phyloP scores from a whole-genome alignment of 352 stramenopile species.

The Saprolegnia parasitica region DNA sequence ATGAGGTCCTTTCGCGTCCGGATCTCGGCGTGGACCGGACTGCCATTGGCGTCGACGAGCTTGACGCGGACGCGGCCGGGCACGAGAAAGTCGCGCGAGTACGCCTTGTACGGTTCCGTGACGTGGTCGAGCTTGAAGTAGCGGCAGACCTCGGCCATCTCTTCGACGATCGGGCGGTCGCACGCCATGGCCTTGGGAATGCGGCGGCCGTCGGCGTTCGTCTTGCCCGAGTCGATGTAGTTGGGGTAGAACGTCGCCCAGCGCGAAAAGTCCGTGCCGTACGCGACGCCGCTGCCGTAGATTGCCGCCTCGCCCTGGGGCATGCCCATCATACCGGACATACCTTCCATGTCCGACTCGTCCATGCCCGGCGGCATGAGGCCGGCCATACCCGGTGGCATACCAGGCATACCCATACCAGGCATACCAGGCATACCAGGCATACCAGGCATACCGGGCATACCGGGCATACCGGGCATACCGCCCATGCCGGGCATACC shows the following conservation, averaged over 20 bases:
- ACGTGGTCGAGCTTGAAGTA: slow-evolving; percentile 77
- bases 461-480: slow-evolving; percentile 47
- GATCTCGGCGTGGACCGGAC: slow-evolving; percentile 62
- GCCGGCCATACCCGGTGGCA: slow-evolving; percentile 8
- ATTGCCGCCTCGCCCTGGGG: not conserved
- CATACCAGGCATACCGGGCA: slow-evolving; percentile 36
- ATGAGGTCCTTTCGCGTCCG: slow-evolving; percentile 69
- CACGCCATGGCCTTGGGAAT: slow-evolving; percentile 62
- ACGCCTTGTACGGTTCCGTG: slow-evolving; percentile 77
- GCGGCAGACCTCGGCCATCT: slow-evolving; percentile 83
- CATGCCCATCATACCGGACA: slow-evolving; percentile 25
- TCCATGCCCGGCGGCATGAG: slow-evolving; percentile 34
- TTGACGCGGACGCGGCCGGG: slow-evolving; percentile 68
- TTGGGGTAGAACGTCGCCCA: slow-evolving; percentile 83
- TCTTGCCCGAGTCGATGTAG: slow-evolving; percentile 82
- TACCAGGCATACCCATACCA: slow-evolving; percentile 4
- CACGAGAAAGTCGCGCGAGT: slow-evolving; percentile 71
- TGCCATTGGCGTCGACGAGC: slow-evolving; percentile 54
- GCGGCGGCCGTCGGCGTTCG: slow-evolving; percentile 70
- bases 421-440: slow-evolving; percentile 11
- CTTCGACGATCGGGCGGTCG: slow-evolving; percentile 60
- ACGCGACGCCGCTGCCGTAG: slow-evolving; percentile 27
- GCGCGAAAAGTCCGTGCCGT: slow-evolving; percentile 47
- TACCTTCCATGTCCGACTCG: slow-evolving; percentile 13
- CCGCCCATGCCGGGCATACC: slow-evolving; percentile 45